Evolutionary conservation across 768 basidiomycete genomes (phyloP).

Genomic region (Tylopilus sp.): DNA sequence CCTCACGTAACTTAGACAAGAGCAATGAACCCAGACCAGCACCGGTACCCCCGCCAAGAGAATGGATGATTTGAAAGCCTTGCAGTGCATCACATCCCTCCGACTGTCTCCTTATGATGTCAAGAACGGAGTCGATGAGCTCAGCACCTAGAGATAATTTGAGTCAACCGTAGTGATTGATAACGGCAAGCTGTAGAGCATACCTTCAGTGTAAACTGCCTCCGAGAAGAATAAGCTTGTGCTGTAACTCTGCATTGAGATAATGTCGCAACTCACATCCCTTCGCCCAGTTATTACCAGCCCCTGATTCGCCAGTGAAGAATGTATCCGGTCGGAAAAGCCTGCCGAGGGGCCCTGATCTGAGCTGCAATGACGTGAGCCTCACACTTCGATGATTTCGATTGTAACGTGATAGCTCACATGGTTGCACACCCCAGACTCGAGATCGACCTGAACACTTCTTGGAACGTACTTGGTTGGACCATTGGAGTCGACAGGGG

Average conservation of each 20-base stretch:
- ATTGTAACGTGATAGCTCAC: slow-evolving; percentile 39
- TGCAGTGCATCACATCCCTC: slow-evolving; percentile 85
- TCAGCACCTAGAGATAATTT: slow-evolving; percentile 65
- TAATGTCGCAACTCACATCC: slow-evolving; percentile 60
- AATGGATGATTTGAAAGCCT: slow-evolving; percentile 87
- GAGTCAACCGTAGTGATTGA: background rate
- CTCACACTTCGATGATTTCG: background rate
- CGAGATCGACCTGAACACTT: slow-evolving; percentile 87
- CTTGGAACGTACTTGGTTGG: slow-evolving; percentile 82
- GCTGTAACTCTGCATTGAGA: slow-evolving; percentile 2
- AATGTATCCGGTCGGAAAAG: slow-evolving; percentile 90
- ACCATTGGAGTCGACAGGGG: slow-evolving; percentile 53
- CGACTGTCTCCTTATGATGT: slow-evolving; percentile 73
- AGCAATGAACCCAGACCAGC: slow-evolving; percentile 81
- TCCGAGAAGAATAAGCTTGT: slow-evolving; percentile 20
- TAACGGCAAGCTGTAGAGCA: slow-evolving; percentile 1
- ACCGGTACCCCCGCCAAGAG: slow-evolving; percentile 89
- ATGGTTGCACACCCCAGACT: slow-evolving; percentile 79
- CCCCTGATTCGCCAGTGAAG: slow-evolving; percentile 56
- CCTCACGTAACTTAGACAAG: slow-evolving; percentile 80
- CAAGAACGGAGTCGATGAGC: slow-evolving; percentile 81
- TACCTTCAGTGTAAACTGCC: slow-evolving; percentile 86
- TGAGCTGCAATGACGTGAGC: slow-evolving; percentile 43
- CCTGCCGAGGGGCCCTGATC: slow-evolving; percentile 62
- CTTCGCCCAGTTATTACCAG: slow-evolving; percentile 96